Percentiles rank a stretch among this genome's conserved stretches.
These are phyloP conservation scores for Fusarium subglutinans DNA, from an alignment of 2,329 filamentous ascomycete species.

Conservation along the genomic window DNA sequence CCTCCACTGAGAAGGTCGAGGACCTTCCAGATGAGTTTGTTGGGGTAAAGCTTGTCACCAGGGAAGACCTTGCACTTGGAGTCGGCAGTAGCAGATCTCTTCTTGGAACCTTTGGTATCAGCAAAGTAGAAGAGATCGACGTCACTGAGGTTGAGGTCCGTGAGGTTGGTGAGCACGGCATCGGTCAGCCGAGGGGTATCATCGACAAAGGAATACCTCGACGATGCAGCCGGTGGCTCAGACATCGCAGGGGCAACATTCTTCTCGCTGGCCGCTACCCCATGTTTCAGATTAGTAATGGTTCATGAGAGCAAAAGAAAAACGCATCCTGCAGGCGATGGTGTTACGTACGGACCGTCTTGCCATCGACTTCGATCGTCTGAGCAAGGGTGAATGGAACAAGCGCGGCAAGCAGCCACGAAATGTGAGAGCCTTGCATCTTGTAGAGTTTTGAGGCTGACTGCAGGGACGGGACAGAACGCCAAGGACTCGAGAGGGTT, in stretches of 20 bases:
- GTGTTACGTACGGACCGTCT: constrained; percentile 30
- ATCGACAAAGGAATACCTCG: constrained; percentile 12
- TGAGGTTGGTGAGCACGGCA: constrained; percentile 45
- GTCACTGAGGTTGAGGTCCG: constrained; percentile 42
- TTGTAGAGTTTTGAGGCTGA: constrained; percentile 1
- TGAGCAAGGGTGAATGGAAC: constrained; percentile 24
- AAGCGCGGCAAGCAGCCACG: constrained; percentile 29
- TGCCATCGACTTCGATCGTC: constrained; percentile 33
- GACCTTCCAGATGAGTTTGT: constrained; percentile 42
- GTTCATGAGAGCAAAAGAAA: not conserved
- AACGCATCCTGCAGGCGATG: not conserved
- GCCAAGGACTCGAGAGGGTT: constrained; percentile 14
- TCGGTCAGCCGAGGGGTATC: constrained; percentile 49
- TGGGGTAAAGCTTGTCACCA: constrained; percentile 43
- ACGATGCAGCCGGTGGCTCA: not conserved
- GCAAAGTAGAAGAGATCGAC: constrained; percentile 49
- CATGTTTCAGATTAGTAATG: constrained; percentile 29
- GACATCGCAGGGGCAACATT: constrained; percentile 40
- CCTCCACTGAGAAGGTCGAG: constrained; percentile 48
- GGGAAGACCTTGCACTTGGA: constrained; percentile 44
- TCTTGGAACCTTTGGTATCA: constrained; percentile 6
- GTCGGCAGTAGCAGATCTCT: not conserved
- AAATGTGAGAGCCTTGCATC: constrained; percentile 17
- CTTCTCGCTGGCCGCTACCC: constrained; percentile 25
- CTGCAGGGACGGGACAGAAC: constrained; percentile 3